Evolutionary conservation across 2,329 filamentous ascomycete species (phyloP).

Genomic region (Aspergillus sp.): DNA sequence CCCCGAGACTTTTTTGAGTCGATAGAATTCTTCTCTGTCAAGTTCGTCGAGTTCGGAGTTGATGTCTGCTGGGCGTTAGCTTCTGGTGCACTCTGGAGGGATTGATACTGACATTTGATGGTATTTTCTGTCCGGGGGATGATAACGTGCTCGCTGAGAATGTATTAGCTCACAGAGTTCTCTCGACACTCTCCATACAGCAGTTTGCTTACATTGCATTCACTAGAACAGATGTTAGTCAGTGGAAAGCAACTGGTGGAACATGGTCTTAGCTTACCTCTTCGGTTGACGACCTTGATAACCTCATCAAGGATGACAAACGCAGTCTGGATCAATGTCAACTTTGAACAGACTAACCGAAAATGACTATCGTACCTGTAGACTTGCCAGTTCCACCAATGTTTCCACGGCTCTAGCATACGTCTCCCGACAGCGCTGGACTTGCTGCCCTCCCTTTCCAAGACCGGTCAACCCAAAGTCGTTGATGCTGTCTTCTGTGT

Average conservation of each 20-base stretch:
- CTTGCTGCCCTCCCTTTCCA: conserved; percentile 95
- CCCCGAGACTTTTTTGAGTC: conserved; percentile 88
- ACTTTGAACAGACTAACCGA: background rate
- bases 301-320: conserved; percentile 98
- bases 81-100: background rate
- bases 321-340: conserved; percentile 62
- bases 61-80: conserved; percentile 61
- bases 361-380: conserved; percentile 58
- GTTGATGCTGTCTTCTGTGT: conserved; percentile 81
- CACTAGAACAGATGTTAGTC: conserved; percentile 53
- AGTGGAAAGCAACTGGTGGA: background rate
- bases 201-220: conserved; percentile 77
- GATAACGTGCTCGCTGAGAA: conserved; percentile 62
- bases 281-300: conserved; percentile 97
- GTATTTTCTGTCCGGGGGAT: conserved; percentile 98
- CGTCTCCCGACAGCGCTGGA: conserved; percentile 90
- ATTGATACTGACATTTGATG: conserved; percentile 74
- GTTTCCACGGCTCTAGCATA: conserved; percentile 96
- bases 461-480: conserved; percentile 95
- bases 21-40: conserved; percentile 96
- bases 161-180: conserved; percentile 15
- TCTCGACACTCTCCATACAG: background rate
- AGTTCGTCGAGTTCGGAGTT: conserved; percentile 97
- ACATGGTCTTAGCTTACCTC: conserved; percentile 60
- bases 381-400: conserved; percentile 86